Conservation (phyloP, 225 moss, liverwort and hornwort genomes). For the Pseudoscleropodium purum region DNA sequence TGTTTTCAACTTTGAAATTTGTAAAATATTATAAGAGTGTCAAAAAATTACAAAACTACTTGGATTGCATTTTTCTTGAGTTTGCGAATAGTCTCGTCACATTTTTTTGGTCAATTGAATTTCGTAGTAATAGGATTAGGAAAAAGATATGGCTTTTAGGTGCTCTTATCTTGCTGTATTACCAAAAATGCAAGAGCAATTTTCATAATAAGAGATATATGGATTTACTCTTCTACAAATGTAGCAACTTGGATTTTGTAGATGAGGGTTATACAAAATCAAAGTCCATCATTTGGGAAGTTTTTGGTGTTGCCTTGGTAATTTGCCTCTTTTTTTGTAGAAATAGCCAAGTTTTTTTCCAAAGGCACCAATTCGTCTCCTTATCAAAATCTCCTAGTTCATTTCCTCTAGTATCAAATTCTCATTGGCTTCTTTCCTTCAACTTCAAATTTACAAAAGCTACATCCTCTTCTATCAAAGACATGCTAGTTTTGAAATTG, state of each 20-base stretch:
- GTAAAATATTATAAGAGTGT: not conserved
- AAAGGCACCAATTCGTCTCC: too few species aligned
- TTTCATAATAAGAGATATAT: not conserved
- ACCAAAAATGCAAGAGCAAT: not conserved
- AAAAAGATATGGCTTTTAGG: not conserved
- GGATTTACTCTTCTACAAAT: not conserved
- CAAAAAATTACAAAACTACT: too few species aligned
- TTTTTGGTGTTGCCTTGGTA: accelerated
- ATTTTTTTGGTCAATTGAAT: not conserved
- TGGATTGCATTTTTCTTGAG: not conserved
- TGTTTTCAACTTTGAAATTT: not conserved
- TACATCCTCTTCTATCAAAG: accelerated
- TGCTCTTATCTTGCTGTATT: accelerated
- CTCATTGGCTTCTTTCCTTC: accelerated
- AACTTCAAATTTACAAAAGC: not conserved
- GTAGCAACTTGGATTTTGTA: accelerated
- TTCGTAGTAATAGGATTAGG: not conserved
- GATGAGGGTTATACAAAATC: accelerated
- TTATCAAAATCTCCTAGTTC: not conserved
- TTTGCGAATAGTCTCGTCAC: not conserved
- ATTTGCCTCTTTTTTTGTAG: too few species aligned
- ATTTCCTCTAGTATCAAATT: not conserved
- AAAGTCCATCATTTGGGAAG: accelerated
- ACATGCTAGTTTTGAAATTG: not conserved
- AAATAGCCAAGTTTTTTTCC: accelerated